Evolutionary conservation across 305 asterid genomes (phyloP), one percentile per base, ranked within the genome.

Genomic region (Solanum aculeatissimum): DNA sequence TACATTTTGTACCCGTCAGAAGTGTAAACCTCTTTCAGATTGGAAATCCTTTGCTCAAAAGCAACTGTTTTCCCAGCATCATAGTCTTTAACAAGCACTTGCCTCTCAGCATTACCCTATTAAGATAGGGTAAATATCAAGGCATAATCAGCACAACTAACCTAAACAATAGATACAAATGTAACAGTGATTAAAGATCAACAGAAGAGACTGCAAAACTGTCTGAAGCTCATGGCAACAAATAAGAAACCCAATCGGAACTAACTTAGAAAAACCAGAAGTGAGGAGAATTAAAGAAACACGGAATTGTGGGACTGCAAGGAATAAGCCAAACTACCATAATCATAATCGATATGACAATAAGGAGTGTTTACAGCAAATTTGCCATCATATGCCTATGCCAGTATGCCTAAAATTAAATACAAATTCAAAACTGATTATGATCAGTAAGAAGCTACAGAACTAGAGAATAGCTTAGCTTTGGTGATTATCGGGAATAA

Each of bases 1-100:
- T 93, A 96, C 99, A 97, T 94, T 91, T 87, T 95, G 85, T 80
- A 89, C 84, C 99, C 99, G 88, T 97, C 99, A 19, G 94, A 85
- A 51, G 98, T 93, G 89, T 90, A 95, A 82, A 93, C 98, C 91
- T 94, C 98, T 91, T 91, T 97, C 86, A 95, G 91, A 86, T 97
- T 94, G 85, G 92, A 81, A 86, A 94, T 85, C 84, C 92, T 91
- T 86, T 88, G 94, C 58, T 93, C 91, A 89, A 97, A 97, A 84
- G 98, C 95, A 86, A 95, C 95, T 38, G 82, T 82, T 87, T 81
- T 93, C 81, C 98, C 98, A 86, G 87, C 86, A 83, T 89, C 93
- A 88, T 94, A 95, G 89, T 97, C 93, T 87, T 89, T 90, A 70
- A 95, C 99, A 47, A 97, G 99, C 83, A 97, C 99, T 94, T 90